Conservation (phyloP, 257 asterid genomes). For the Plectranthus barbatus region DNA sequence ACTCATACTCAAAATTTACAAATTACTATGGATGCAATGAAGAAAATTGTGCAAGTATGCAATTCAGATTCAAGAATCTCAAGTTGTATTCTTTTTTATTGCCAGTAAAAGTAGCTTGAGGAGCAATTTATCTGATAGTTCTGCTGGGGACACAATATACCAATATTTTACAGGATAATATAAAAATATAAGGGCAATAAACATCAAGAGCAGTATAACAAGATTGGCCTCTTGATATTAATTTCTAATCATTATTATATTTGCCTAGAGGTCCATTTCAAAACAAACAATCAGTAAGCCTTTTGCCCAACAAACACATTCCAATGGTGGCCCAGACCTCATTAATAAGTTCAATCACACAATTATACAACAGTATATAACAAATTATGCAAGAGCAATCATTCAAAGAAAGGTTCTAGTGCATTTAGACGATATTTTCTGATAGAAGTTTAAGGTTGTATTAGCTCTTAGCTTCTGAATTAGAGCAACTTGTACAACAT, state of each 20-base stretch:
- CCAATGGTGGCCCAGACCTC: slow-evolving; percentile 6
- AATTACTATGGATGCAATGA: not conserved
- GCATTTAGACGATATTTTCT: not conserved
- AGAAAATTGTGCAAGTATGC: not conserved
- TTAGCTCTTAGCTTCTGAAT: slow-evolving; percentile 11
- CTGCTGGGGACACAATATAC: not conserved
- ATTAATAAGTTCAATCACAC: not conserved
- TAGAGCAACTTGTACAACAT: slow-evolving; percentile 15
- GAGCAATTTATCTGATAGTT: not conserved
- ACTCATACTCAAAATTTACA: not conserved
- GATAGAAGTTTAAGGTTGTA: slow-evolving; percentile 9
- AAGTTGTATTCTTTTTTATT: not conserved
- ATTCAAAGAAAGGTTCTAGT: slow-evolving; percentile 10
- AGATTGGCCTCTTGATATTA: not conserved
- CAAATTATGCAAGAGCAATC: slow-evolving; percentile 20
- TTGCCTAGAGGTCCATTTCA: slow-evolving; percentile 16
- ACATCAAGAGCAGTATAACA: slow-evolving; percentile 1
- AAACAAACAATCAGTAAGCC: slow-evolving; percentile 9
- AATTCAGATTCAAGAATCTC: not conserved
- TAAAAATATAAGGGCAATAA: not conserved
- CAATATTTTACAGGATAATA: not conserved
- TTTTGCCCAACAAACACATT: slow-evolving; percentile 16
- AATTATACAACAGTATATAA: not conserved
- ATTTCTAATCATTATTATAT: slow-evolving; percentile 19
- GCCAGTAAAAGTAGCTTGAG: not conserved